Evolutionary conservation across 805 yeast genomes (phyloP).

Genomic region (Ogataea nakhonphanomensis): DNA sequence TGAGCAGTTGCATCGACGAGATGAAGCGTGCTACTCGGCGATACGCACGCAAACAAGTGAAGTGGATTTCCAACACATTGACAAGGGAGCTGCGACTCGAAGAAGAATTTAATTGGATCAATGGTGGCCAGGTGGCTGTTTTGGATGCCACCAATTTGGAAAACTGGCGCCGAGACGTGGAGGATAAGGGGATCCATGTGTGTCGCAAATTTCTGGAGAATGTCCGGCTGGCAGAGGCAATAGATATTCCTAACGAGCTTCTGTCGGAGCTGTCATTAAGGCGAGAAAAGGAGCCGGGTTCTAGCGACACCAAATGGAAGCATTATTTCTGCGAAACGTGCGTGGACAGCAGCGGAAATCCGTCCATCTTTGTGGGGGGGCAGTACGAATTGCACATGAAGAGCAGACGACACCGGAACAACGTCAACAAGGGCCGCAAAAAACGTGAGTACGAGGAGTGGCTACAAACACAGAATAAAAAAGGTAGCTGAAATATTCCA

Average conservation of each 20-base stretch:
- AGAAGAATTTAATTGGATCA: conserved; percentile 39
- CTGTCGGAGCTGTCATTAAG: conserved; percentile 5
- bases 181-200: conserved; percentile 50
- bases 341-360: conserved; percentile 48
- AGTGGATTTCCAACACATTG: conserved; percentile 80
- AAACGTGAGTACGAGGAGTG: conserved; percentile 53
- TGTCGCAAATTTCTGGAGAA: conserved; percentile 31
- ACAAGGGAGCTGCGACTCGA: conserved; percentile 57
- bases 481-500: too few relatives aligned
- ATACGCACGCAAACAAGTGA: conserved; percentile 84
- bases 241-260: conserved; percentile 21
- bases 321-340: conserved; percentile 71
- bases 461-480: conserved; percentile 11
- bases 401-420: conserved; percentile 67
- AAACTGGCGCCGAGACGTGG: conserved; percentile 58
- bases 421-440: conserved; percentile 43
- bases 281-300: conserved; percentile 7
- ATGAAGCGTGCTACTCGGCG: conserved; percentile 85
- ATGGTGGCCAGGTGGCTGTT: conserved; percentile 64
- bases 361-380: conserved; percentile 68
- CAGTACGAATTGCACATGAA: conserved; percentile 66
- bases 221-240: conserved; percentile 1
- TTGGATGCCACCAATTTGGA: conserved; percentile 73
- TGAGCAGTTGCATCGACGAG: conserved; percentile 51
- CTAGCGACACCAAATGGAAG: conserved; percentile 46